Base-by-base conservation (phyloP, 2,329 filamentous ascomycete genomes). In the Acephala macrosclerotiorum region DNA sequence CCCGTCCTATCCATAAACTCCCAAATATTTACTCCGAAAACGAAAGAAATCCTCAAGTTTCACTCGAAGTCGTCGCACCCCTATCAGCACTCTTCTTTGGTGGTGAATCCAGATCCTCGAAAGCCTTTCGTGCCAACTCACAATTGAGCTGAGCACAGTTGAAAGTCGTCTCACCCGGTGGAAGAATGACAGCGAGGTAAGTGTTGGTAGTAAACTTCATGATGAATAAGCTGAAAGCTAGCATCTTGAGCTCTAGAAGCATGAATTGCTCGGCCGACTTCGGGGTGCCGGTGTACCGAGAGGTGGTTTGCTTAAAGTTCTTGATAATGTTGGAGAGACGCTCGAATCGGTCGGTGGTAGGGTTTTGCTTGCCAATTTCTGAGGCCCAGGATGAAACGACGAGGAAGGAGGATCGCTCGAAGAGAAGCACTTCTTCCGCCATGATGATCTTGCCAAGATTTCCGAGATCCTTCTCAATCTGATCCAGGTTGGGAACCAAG, bases 161-260 rank as follows among this genome's bases (percentile, higher is more conserved):
- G 82, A 97, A 97, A 6, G 92, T 87, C 22, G 93, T 92, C 79
- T 98, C 95, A 26, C 94, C 94, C 0, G 95, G 94, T 0, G 96
- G 94, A 70, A 97, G 87, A 40, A 96, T 90, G 9, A 96, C 93
- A 75, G 97, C 93, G 66, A 99, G 90, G 75, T 98, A 98, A 2
- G 96, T 99, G 79, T 99, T 99, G 61, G 96, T 96, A 1, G 96
- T 99, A 72, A 99, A 94, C 72, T 96, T 93, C 70, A 94, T 92
- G 70, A 97, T 93, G 77, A 98, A 97, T 79, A 97, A 90, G 80
- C 93, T 96, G 82, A 98, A 98, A 66, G 87, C 86, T 53, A 87
- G 83, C 63, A 91, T 90, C 79, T 93, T 94, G 80, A 94, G 89
- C 78, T 94, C 91, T 82, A 95, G 90, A 73, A 93, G 85, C 56